These are phyloP conservation scores for Platanthera zijinensis DNA, from an alignment of 106 monocot species.

Conservation along the genomic window DNA sequence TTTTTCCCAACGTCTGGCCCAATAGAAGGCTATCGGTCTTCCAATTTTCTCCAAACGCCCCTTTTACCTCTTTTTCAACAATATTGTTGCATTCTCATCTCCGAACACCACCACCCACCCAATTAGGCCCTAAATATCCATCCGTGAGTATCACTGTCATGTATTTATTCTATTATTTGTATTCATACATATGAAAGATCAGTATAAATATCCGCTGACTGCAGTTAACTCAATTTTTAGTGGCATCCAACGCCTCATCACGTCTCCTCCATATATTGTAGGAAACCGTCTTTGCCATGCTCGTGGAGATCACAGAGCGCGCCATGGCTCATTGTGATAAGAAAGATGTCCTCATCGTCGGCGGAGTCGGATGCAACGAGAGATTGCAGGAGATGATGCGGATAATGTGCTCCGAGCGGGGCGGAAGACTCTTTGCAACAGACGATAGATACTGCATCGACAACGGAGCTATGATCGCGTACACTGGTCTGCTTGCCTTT, in stretches of 20 bases:
- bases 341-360: constrained; percentile 95
- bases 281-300: constrained; percentile 99
- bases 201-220: neutral
- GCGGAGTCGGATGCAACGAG: constrained; percentile 93
- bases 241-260: neutral
- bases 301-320: constrained; percentile 94
- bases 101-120: no score
- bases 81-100: no score
- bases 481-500: constrained; percentile 88
- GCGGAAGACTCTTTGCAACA: constrained; percentile 77
- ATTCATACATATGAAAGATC: neutral
- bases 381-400: constrained; percentile 96
- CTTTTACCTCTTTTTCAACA: no score
- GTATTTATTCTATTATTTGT: neutral
- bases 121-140: neutral
- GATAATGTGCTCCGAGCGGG: constrained; percentile 87
- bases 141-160: neutral
- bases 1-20: no score
- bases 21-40: no score
- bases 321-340: constrained; percentile 98
- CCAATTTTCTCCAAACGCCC: no score
- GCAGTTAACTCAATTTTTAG: neutral
- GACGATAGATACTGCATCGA: constrained; percentile 96
- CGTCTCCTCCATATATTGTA: constrained; percentile 8
- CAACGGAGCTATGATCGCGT: constrained; percentile 99